Evolutionary conservation across 2,329 filamentous ascomycete genomes (phyloP).

Genomic region (Alternaria hordeiaustralica): DNA sequence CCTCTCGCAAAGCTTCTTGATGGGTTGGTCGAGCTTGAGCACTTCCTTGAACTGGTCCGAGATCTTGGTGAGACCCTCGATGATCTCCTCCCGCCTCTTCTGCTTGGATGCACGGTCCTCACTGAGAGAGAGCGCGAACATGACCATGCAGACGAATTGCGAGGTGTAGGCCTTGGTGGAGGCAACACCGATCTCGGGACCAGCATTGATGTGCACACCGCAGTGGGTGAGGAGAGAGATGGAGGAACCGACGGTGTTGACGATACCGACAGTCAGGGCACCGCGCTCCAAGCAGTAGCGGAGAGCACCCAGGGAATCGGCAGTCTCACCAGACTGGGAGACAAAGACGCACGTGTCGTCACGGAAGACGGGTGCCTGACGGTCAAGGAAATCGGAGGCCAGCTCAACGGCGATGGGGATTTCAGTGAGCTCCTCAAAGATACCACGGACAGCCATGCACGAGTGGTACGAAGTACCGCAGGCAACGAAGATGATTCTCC

Average conservation of each 20-base stretch:
- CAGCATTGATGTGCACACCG: conserved; percentile 99
- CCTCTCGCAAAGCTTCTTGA: conserved; percentile 92
- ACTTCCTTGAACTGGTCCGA: conserved; percentile 92
- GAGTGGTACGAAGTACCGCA: conserved; percentile 99
- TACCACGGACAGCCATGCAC: conserved; percentile 98
- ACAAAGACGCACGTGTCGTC: conserved; percentile 99
- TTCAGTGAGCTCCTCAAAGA: conserved; percentile 97
- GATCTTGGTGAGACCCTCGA: conserved; percentile 86
- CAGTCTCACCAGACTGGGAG: conserved; percentile 97
- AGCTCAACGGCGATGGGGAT: conserved; percentile 97
- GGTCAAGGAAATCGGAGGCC: conserved; percentile 96
- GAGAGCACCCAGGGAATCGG: conserved; percentile 95
- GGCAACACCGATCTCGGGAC: conserved; percentile 97
- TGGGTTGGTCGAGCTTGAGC: conserved; percentile 86
- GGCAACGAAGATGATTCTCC: conserved; percentile 98
- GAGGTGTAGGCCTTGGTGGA: conserved; percentile 99
- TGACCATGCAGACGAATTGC: conserved; percentile 99
- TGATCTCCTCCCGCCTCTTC: conserved; percentile 91
- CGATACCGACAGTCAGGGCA: conserved; percentile 94
- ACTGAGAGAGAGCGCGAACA: conserved; percentile 95
- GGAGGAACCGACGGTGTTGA: conserved; percentile 97
- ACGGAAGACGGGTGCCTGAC: conserved; percentile 96
- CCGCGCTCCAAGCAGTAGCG: conserved; percentile 98
- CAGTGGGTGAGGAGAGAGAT: conserved; percentile 99
- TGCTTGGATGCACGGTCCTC: conserved; percentile 97